Evolutionary conservation across 768 basidiomycete genomes (phyloP), one percentile per base, ranked within the genome.

Genomic region (Phlebiopsis gigantea): DNA sequence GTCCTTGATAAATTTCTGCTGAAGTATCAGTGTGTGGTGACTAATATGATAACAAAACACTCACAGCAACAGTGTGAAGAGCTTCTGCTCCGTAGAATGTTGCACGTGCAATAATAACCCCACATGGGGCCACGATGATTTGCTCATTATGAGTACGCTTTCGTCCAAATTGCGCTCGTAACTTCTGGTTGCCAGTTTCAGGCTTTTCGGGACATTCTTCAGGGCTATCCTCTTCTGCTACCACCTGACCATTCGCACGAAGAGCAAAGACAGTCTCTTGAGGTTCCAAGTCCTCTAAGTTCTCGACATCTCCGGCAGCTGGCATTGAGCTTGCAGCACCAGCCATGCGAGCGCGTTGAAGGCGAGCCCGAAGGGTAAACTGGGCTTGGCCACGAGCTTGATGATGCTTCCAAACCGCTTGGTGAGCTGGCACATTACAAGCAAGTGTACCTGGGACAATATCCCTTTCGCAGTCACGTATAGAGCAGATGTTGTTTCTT

Each of bases 61-160:
- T 12, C 42, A 65, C 62, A 1, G n/a, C 43, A 25, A 65, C 60
- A 21, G 29, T 39, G 21, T 25, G 30, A n/a, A 59, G 9, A 29
- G 62, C 59, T 53, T 69, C 67, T 1, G 68, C 42, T 1, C 66
- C 65, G 59, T 51, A 65, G 43, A 65, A 67, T 0, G 66, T 69
- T 31, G 46, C 59, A 0, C 65, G 60, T 7, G 42, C 55, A 8
- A 55, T 21, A 25, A 63, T 62, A 19, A 61, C 55, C 0, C 67
- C 67, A 49, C 60, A 64, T 10, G 57, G 46, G 28, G 66, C 31
- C 34, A 72, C 70, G 10, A 63, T 41, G 3, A 69, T 56, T 41
- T 68, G 57, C 55, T 69, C 66, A 30, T 68, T 68, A 53, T 69
- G 67, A 0, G 64, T 44, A 47, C 65, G 59, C 63, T 65, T 21